Evolutionary conservation across 1,284 basidiomycete genomes (phyloP).

Genomic region (Schizopora paradoxa): DNA sequence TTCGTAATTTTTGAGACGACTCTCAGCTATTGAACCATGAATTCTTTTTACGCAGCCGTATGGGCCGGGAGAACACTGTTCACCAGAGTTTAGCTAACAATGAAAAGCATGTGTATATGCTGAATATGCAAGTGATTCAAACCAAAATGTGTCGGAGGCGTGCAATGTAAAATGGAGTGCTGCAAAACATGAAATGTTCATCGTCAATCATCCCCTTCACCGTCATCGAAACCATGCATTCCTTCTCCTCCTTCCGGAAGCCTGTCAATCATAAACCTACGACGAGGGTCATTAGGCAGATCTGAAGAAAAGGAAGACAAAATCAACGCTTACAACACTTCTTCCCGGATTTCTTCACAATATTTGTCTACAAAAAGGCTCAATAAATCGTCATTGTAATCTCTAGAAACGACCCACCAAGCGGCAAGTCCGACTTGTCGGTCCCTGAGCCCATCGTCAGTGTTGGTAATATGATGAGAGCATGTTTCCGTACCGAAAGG

Average conservation of each 20-base stretch:
- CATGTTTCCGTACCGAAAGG: slow-evolving; percentile 57
- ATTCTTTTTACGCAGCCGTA: slow-evolving; percentile 64
- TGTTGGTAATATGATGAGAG: slow-evolving; percentile 2
- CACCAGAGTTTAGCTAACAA: slow-evolving; percentile 73
- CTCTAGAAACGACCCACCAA: slow-evolving; percentile 40
- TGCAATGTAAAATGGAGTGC: background rate
- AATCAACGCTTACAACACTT: slow-evolving; percentile 57
- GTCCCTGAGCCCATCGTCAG: slow-evolving; percentile 36
- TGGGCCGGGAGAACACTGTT: slow-evolving; percentile 88
- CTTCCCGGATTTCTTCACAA: slow-evolving; percentile 80
- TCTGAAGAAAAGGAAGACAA: background rate
- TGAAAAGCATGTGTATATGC: background rate
- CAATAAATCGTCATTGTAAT: slow-evolving; percentile 21
- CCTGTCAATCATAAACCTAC: slow-evolving; percentile 70
- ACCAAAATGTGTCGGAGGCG: background rate
- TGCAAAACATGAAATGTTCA: background rate
- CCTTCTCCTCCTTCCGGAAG: slow-evolving; percentile 75
- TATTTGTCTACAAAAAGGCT: slow-evolving; percentile 60
- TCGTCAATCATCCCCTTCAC: slow-evolving; percentile 66
- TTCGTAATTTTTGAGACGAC: slow-evolving; percentile 12
- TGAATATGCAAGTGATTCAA: slow-evolving; percentile 10
- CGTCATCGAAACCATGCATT: slow-evolving; percentile 60
- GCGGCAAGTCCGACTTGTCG: slow-evolving; percentile 60
- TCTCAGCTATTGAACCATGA: slow-evolving; percentile 3
- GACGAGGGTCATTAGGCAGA: slow-evolving; percentile 10